Evolutionary conservation across 805 yeast genomes (phyloP).

Genomic region (Ogataea allantospora): DNA sequence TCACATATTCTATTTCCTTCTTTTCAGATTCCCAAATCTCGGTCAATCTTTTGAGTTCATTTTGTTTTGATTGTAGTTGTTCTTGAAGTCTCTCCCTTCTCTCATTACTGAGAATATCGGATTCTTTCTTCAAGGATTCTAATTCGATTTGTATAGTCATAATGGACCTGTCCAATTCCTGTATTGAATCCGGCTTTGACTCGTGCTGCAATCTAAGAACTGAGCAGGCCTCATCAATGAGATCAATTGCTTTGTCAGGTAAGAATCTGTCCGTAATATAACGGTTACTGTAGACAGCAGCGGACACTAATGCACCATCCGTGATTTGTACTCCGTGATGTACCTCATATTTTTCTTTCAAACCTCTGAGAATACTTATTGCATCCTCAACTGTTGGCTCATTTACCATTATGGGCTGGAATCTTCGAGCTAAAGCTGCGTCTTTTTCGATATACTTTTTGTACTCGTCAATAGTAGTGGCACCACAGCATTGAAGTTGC

Average conservation of each 20-base stretch:
- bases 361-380: slow-evolving; percentile 86
- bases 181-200: slow-evolving; percentile 93
- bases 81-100: slow-evolving; percentile 71
- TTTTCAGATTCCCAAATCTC: slow-evolving; percentile 86
- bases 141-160: slow-evolving; percentile 95
- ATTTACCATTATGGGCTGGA: slow-evolving; percentile 79
- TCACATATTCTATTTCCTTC: slow-evolving; percentile 69
- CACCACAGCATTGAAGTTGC: slow-evolving; percentile 88
- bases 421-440: slow-evolving; percentile 91
- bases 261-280: slow-evolving; percentile 87
- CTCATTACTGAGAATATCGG: slow-evolving; percentile 79
- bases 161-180: slow-evolving; percentile 79
- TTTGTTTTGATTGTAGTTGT: slow-evolving; percentile 59
- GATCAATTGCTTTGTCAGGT: slow-evolving; percentile 96
- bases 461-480: slow-evolving; percentile 93
- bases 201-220: slow-evolving; percentile 93
- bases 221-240: slow-evolving; percentile 97
- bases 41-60: slow-evolving; percentile 69
- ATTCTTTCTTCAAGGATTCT: slow-evolving; percentile 90
- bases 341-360: slow-evolving; percentile 91
- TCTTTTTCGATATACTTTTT: slow-evolving; percentile 92
- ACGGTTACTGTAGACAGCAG: slow-evolving; percentile 85
- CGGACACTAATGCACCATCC: slow-evolving; percentile 90
- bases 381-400: slow-evolving; percentile 93
- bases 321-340: slow-evolving; percentile 96